Conservation (phyloP, 441 rosid genomes). For the Pelargonium citronellum region DNA sequence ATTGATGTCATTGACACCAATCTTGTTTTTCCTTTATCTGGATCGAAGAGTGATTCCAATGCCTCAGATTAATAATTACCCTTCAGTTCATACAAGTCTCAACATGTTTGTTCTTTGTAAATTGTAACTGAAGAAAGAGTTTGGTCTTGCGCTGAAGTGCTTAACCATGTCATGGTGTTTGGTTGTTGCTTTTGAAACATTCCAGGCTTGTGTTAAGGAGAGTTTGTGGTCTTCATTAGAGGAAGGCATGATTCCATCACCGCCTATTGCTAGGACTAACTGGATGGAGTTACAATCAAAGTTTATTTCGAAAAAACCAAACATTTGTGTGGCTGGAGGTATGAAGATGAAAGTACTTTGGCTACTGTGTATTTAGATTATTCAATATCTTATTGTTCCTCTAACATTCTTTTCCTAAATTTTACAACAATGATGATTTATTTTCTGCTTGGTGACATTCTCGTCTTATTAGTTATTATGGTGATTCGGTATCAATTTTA, state of each 20-base stretch:
- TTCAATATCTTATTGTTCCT: neutral
- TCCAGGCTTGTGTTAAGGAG: constrained; percentile 68
- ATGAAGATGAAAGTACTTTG: constrained; percentile 44
- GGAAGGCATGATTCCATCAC: constrained; percentile 83
- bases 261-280: constrained; percentile 61
- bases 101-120: neutral
- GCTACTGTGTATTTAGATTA: constrained; percentile 16
- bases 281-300: constrained; percentile 95
- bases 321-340: constrained; percentile 98
- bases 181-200: constrained; percentile 15
- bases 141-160: constrained; percentile 7
- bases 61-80: neutral
- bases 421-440: neutral
- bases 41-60: neutral
- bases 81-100: neutral
- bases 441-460: neutral
- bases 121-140: constrained; percentile 4
- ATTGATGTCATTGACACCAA: neutral
- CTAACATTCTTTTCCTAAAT: neutral
- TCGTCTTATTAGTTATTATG: neutral
- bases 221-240: constrained; percentile 79
- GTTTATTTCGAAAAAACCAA: constrained; percentile 63
- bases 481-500: neutral
- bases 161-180: constrained; percentile 11
- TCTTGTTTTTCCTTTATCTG: constrained; percentile 3